Conservation (phyloP, 805 yeast genomes). For the Hanseniaspora vineae region DNA sequence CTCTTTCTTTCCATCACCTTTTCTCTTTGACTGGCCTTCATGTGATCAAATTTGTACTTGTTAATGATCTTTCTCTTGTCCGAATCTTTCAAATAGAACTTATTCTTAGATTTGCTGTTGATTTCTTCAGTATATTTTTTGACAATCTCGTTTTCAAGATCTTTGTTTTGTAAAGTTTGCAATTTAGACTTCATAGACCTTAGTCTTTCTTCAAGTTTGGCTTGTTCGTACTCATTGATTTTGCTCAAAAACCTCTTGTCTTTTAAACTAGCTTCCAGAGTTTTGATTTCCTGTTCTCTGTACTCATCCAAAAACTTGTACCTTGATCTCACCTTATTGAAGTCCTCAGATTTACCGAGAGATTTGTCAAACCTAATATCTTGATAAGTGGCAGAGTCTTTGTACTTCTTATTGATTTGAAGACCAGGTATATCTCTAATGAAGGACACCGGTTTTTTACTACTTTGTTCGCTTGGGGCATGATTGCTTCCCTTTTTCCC, state of each 20-base stretch:
- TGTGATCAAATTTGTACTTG: conserved; percentile 62
- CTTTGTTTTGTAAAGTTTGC: conserved; percentile 59
- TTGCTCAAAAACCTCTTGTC: conserved; percentile 35
- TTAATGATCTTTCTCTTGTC: conserved; percentile 65
- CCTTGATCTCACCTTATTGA: conserved; percentile 51
- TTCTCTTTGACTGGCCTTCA: conserved; percentile 61
- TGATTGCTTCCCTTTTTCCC: conserved; percentile 46
- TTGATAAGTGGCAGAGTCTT: conserved; percentile 7
- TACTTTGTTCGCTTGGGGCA: conserved; percentile 73
- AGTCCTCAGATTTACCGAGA: conserved; percentile 72
- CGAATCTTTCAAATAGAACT: conserved; percentile 49
- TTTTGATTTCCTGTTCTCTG: conserved; percentile 56
- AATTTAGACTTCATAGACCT: conserved; percentile 56
- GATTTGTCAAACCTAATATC: conserved; percentile 91
- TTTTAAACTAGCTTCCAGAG: conserved; percentile 42
- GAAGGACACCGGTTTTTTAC: conserved; percentile 57
- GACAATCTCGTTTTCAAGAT: conserved; percentile 56
- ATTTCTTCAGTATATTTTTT: conserved; percentile 43
- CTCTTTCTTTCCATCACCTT: conserved; percentile 80
- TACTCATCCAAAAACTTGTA: conserved; percentile 82
- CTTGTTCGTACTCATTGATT: conserved; percentile 31
- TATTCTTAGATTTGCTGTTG: conserved; percentile 20
- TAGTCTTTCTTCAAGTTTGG: conserved; percentile 40
- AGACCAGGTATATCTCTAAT: conserved; percentile 68
- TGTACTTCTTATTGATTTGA: conserved; percentile 22